phyloP scores from a whole-genome alignment of 345 rosid genomes.

The Euphorbia tirucalli region DNA sequence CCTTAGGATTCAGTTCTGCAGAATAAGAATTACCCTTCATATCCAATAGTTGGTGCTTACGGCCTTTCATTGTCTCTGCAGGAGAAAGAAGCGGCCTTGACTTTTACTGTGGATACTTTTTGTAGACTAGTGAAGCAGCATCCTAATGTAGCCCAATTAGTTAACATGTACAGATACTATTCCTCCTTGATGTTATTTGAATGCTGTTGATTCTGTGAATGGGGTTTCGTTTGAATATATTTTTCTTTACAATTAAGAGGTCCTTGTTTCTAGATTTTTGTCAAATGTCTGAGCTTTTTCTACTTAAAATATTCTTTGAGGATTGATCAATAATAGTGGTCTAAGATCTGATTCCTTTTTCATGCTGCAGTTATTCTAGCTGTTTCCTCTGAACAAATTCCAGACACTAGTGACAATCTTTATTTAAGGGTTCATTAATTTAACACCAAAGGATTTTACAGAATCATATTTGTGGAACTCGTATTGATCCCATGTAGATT shows the following conservation, averaged over 20 bases:
- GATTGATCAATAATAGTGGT: not conserved
- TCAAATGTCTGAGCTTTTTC: not conserved
- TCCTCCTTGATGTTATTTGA: constrained; percentile 14
- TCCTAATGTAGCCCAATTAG: constrained; percentile 91
- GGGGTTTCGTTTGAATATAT: not conserved
- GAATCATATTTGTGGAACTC: not conserved
- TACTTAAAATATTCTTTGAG: not conserved
- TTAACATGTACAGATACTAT: constrained; percentile 63
- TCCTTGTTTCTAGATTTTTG: not conserved
- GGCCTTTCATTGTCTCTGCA: constrained; percentile 44
- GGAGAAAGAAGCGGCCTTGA: constrained; percentile 99
- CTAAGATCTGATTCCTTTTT: not conserved
- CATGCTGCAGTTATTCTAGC: constrained; percentile 7
- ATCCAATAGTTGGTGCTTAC: constrained; percentile 15
- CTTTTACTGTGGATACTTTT: constrained; percentile 78
- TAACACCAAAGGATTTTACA: not conserved
- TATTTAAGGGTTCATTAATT: not conserved
- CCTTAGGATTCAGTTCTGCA: not conserved
- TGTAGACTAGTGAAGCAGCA: constrained; percentile 99
- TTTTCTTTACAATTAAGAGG: not conserved
- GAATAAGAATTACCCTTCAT: not conserved
- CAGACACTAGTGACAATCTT: not conserved
- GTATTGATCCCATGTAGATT: not conserved
- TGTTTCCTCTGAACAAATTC: not conserved
- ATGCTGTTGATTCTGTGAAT: not conserved